phyloP scores from a whole-genome alignment of 225 moss, liverwort and hornwort species.

The Thuidium tamariscinum region DNA sequence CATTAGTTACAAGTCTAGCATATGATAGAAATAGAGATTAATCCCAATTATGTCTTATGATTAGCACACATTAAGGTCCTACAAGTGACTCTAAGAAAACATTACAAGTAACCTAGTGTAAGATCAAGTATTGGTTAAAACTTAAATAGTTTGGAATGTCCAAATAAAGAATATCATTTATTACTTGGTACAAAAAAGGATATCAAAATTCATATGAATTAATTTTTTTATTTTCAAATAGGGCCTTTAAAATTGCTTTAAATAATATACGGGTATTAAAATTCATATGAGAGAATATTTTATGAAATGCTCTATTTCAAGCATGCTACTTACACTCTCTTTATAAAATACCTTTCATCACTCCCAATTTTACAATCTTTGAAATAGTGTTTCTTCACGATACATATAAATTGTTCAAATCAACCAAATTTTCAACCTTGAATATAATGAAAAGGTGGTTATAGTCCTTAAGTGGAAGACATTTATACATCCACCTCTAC shows the following conservation, averaged over 20 bases:
- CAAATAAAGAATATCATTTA: too few species aligned
- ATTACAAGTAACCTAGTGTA: not conserved
- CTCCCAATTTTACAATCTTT: not conserved
- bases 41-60: too few species aligned
- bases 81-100: accelerated
- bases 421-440: not conserved
- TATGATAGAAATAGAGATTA: not conserved
- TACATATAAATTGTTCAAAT: not conserved
- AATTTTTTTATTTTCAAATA: not conserved
- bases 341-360: not conserved
- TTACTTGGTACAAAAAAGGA: not conserved
- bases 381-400: not conserved
- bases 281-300: not conserved
- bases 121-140: not conserved
- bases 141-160: not conserved
- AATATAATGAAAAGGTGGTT: not conserved
- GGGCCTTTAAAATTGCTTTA: not conserved
- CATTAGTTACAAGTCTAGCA: not conserved
- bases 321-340: accelerated
- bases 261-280: not conserved
- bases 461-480: not conserved
- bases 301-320: not conserved
- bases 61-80: accelerated
- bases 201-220: not conserved
- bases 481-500: not conserved